phyloP scores from a whole-genome alignment of 805 yeast genomes.

The Lachancea thermotolerans region DNA sequence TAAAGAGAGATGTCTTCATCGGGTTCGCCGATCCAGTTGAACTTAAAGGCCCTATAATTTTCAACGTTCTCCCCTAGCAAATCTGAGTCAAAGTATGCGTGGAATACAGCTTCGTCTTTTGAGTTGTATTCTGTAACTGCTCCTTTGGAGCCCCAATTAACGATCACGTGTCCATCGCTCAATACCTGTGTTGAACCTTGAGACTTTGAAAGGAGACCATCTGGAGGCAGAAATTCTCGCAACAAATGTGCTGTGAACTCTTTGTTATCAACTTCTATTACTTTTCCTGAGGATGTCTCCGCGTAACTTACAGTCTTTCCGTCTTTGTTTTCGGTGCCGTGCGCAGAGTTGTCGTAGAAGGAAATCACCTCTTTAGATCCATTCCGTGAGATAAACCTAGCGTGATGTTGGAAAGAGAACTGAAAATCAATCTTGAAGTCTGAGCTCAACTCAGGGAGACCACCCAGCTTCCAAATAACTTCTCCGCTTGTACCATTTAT shows the following conservation, averaged over 20 bases:
- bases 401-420: neutral
- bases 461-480: neutral
- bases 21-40: slow-evolving; percentile 33
- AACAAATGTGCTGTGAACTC: neutral
- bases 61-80: slow-evolving; percentile 23
- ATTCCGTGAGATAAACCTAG: slow-evolving; percentile 1
- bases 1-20: slow-evolving; percentile 30
- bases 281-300: slow-evolving; percentile 30
- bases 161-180: slow-evolving; percentile 31
- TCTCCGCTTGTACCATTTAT: neutral
- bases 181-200: slow-evolving; percentile 20
- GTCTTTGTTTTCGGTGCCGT: slow-evolving; percentile 30
- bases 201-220: neutral
- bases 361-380: slow-evolving; percentile 30
- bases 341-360: slow-evolving; percentile 35
- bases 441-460: neutral
- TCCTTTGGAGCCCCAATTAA: slow-evolving; percentile 36
- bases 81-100: slow-evolving; percentile 32
- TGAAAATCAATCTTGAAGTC: neutral
- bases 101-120: slow-evolving; percentile 29
- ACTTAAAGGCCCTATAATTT: slow-evolving; percentile 35
- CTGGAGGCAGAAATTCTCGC: neutral
- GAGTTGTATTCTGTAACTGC: slow-evolving; percentile 33
- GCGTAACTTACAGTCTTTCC: slow-evolving; percentile 24
- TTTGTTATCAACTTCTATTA: slow-evolving; percentile 24